Percentiles rank a stretch among this genome's conserved stretches.
Evolutionary conservation across 371 early-diverging fungal genomes (phyloP).

Genomic region (Mucor velutinosus): DNA sequence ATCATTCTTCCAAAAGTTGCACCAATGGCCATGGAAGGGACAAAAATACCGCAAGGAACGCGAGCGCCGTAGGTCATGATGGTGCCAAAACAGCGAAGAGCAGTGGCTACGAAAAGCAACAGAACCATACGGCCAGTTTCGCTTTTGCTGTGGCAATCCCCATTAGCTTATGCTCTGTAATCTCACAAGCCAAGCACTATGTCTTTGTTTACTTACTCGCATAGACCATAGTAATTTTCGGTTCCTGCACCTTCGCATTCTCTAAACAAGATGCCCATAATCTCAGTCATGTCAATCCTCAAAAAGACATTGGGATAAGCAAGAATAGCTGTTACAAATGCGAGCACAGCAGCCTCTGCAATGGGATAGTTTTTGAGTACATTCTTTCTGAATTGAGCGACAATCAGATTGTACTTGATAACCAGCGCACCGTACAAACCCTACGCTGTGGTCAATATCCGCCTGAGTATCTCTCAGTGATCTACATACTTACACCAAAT

Average conservation of each 20-base stretch:
- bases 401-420: conserved; percentile 74
- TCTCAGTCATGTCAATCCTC: conserved; percentile 85
- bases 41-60: conserved; percentile 94
- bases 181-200: too few species aligned
- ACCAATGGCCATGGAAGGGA: conserved; percentile 95
- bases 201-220: conserved; percentile 48
- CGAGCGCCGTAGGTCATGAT: conserved; percentile 78
- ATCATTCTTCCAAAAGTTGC: conserved; percentile 91
- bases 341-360: conserved; percentile 72
- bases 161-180: background rate
- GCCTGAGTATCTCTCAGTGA: background rate
- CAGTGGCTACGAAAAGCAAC: conserved; percentile 64
- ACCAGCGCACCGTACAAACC: conserved; percentile 91
- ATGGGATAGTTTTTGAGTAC: conserved; percentile 69
- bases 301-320: conserved; percentile 83
- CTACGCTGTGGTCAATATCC: conserved; percentile 31
- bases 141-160: background rate
- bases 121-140: conserved; percentile 51
- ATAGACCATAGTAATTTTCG: conserved; percentile 67
- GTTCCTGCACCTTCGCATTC: conserved; percentile 73
- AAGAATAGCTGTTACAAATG: conserved; percentile 74
- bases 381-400: conserved; percentile 71
- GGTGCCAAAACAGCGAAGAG: conserved; percentile 68
- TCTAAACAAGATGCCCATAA: conserved; percentile 81
- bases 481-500: conserved; percentile 69